Evolutionary conservation across 106 monocot genomes (phyloP).

Genomic region (Phalaenopsis aphrodite): DNA sequence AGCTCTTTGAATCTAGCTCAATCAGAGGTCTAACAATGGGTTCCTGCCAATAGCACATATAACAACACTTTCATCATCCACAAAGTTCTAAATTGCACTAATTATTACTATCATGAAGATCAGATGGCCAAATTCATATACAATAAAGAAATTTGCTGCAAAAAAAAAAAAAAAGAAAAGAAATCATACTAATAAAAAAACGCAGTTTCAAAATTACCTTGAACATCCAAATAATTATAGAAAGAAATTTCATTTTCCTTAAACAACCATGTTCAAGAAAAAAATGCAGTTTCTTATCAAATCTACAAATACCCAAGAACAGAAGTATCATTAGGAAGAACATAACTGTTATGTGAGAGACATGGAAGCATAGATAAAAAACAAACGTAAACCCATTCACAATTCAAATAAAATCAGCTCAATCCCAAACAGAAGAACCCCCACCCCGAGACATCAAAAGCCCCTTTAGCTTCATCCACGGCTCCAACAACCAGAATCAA

Average conservation of each 20-base stretch:
- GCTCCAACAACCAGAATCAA: neutral
- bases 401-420: neutral
- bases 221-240: neutral
- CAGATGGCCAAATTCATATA: neutral
- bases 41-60: conserved; percentile 31
- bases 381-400: neutral
- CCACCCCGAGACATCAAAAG: neutral
- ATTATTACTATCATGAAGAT: neutral
- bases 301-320: neutral
- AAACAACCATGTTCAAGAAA: neutral
- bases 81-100: neutral
- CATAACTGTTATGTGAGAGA: neutral
- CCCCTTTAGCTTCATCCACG: neutral
- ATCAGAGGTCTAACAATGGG: conserved; percentile 39
- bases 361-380: neutral
- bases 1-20: conserved; percentile 53
- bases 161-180: neutral
- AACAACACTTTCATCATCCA: neutral
- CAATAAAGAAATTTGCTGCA: neutral
- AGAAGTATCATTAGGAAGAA: neutral
- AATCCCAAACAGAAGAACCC: neutral
- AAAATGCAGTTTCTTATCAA: neutral
- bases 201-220: neutral
- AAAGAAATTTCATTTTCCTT: neutral
- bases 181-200: neutral